Percentiles rank a stretch among this genome's conserved stretches.
phyloP scores from a whole-genome alignment of 441 rosid species.

The Populus trichocarpa region DNA sequence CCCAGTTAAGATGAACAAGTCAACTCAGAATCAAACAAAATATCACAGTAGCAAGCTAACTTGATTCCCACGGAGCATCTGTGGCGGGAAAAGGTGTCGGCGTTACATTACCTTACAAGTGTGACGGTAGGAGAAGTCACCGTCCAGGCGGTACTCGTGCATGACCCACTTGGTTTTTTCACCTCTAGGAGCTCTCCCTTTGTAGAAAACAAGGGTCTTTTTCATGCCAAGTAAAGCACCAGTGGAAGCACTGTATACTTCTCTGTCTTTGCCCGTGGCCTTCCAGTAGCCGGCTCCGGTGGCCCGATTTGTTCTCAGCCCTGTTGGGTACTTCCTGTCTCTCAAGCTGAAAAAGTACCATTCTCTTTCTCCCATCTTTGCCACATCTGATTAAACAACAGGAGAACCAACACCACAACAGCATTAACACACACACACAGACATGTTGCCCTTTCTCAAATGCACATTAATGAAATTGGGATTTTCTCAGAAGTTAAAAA shows the following conservation, averaged over 20 bases:
- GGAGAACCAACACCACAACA: background rate
- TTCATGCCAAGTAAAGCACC: conserved; percentile 82
- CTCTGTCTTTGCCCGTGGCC: conserved; percentile 94
- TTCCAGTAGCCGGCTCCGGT: conserved; percentile 98
- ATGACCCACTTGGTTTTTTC: conserved; percentile 98
- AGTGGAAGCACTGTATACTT: conserved; percentile 53
- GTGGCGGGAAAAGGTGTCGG: background rate
- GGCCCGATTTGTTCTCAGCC: conserved; percentile 89
- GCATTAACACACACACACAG: background rate
- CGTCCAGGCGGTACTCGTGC: conserved; percentile 98
- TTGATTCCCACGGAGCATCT: conserved; percentile 28
- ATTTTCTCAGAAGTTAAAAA: conserved; percentile 1
- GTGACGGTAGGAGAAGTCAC: conserved; percentile 76
- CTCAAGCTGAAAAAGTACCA: conserved; percentile 95
- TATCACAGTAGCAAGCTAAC: background rate
- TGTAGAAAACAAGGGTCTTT: conserved; percentile 92
- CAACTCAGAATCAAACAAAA: conserved; percentile 60
- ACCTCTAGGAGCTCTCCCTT: conserved; percentile 93
- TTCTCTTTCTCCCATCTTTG: conserved; percentile 92
- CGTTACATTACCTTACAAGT: conserved; percentile 62
- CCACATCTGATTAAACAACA: conserved; percentile 45
- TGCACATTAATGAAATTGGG: background rate
- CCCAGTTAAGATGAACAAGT: conserved; percentile 23
- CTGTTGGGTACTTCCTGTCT: conserved; percentile 98
- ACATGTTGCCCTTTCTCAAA: background rate